Evolutionary conservation across 352 stramenopile genomes (phyloP).

Genomic region (Phytophthora aleatoria): DNA sequence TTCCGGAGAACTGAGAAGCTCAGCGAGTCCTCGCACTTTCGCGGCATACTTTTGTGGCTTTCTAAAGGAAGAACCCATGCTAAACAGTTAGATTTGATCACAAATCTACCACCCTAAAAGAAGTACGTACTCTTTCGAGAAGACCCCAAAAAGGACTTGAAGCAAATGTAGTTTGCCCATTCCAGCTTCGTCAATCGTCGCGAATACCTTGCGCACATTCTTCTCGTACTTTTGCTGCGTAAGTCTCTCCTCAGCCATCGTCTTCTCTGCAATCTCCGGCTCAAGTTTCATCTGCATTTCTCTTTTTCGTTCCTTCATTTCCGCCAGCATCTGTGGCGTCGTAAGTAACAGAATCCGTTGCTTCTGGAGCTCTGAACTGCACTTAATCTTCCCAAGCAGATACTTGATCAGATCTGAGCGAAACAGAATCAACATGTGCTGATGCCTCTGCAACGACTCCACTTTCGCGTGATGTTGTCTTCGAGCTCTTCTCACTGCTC

Average conservation of each 20-base stretch:
- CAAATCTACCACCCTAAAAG: neutral
- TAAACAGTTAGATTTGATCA: neutral
- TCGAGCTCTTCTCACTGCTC: constrained; percentile 37
- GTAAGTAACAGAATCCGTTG: constrained; percentile 65
- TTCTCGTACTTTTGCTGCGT: constrained; percentile 26
- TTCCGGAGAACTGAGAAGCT: constrained; percentile 43
- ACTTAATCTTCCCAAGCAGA: constrained; percentile 56
- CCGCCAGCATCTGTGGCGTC: constrained; percentile 48
- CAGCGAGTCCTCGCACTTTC: constrained; percentile 50
- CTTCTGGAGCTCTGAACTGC: constrained; percentile 53
- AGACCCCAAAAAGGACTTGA: constrained; percentile 59
- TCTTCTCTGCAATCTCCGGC: constrained; percentile 61
- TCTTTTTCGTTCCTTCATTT: constrained; percentile 40
- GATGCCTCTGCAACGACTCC: constrained; percentile 38
- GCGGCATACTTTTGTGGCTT: constrained; percentile 43
- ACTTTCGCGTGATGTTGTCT: constrained; percentile 51
- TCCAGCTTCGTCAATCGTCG: constrained; percentile 41
- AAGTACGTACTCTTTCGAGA: constrained; percentile 56
- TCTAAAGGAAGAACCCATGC: constrained; percentile 1
- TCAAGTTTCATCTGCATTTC: constrained; percentile 39
- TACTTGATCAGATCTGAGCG: constrained; percentile 49
- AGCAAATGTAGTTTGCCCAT: constrained; percentile 55
- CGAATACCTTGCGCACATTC: constrained; percentile 63
- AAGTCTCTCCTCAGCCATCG: constrained; percentile 29
- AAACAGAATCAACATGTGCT: constrained; percentile 55